These are phyloP conservation scores for Paralagenidium karlingii DNA, from an alignment of 352 stramenopile species.

Conservation along the genomic window DNA sequence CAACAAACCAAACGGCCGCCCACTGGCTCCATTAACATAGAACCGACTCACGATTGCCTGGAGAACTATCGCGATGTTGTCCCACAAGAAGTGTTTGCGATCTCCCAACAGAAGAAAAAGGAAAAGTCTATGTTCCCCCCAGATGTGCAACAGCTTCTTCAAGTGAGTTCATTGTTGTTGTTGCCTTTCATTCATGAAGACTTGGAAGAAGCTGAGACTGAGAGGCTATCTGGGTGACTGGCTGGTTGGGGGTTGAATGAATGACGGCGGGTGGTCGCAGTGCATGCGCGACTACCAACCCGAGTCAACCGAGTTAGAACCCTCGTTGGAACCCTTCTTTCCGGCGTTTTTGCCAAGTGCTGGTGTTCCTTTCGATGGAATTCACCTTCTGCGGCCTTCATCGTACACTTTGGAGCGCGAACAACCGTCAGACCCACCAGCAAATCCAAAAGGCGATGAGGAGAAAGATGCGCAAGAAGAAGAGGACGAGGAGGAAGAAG, in stretches of 20 bases:
- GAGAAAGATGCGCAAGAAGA: constrained; percentile 26
- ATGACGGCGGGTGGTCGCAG: too few relatives aligned
- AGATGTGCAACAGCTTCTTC: constrained; percentile 45
- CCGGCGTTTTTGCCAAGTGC: constrained; percentile 84
- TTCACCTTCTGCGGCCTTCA: too few relatives aligned
- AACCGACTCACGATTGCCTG: too few relatives aligned
- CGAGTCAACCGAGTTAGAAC: constrained; percentile 83
- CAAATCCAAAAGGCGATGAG: too few relatives aligned
- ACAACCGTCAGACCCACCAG: too few relatives aligned
- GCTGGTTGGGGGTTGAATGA: background rate
- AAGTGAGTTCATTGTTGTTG: constrained; percentile 12
- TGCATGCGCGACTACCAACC: constrained; percentile 77
- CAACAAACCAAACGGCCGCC: too few relatives aligned
- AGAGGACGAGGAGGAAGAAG: constrained; percentile 69
- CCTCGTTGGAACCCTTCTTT: constrained; percentile 87
- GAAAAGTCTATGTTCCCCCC: constrained; percentile 7
- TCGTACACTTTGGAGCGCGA: too few relatives aligned
- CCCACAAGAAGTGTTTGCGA: constrained; percentile 7
- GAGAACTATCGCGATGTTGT: constrained; percentile 40
- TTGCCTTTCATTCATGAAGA: too few relatives aligned
- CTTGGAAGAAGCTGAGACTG: background rate
- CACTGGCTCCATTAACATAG: too few relatives aligned
- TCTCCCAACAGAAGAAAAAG: background rate
- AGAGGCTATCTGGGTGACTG: background rate
- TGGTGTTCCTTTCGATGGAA: constrained; percentile 50